Evolutionary conservation across 257 asterid species (phyloP).

Genomic region (Fraxinus anomala): DNA sequence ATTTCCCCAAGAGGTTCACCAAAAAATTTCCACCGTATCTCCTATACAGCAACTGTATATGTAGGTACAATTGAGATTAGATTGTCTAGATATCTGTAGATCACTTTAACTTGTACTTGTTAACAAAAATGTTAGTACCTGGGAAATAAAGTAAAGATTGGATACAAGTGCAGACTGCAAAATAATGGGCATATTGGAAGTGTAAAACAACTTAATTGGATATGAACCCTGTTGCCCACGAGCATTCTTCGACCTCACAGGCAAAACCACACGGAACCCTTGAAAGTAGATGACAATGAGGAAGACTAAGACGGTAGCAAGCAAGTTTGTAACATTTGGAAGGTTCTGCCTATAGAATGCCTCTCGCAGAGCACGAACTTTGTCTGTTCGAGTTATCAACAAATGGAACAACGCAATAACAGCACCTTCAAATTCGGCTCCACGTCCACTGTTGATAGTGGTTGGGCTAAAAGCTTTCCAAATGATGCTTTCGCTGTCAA

Average conservation of each 20-base stretch:
- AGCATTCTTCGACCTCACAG: slow-evolving; percentile 43
- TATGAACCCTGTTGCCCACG: slow-evolving; percentile 50
- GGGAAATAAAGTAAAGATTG: slow-evolving; percentile 42
- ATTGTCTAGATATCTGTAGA: neutral
- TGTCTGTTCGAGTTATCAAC: slow-evolving; percentile 41
- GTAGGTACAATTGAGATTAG: slow-evolving; percentile 12
- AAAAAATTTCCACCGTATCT: slow-evolving; percentile 35
- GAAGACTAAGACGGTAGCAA: slow-evolving; percentile 42
- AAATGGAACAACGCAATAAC: slow-evolving; percentile 43
- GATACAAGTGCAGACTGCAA: slow-evolving; percentile 42
- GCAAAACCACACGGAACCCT: slow-evolving; percentile 47
- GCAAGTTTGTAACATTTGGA: slow-evolving; percentile 41
- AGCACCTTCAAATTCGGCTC: slow-evolving; percentile 46
- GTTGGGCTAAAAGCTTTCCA: slow-evolving; percentile 47
- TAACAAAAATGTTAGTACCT: slow-evolving; percentile 24
- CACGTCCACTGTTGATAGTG: slow-evolving; percentile 43
- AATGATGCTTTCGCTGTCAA: slow-evolving; percentile 38
- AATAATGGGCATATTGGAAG: slow-evolving; percentile 46
- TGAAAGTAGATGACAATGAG: slow-evolving; percentile 42
- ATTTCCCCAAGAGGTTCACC: slow-evolving; percentile 39
- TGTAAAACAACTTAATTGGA: slow-evolving; percentile 42
- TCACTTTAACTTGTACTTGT: neutral
- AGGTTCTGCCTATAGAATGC: slow-evolving; percentile 45
- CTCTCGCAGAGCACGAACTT: slow-evolving; percentile 40
- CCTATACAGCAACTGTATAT: slow-evolving; percentile 34